Base-by-base conservation (phyloP, 495 filamentous ascomycete genomes). In the Podospora tetraspora region DNA sequence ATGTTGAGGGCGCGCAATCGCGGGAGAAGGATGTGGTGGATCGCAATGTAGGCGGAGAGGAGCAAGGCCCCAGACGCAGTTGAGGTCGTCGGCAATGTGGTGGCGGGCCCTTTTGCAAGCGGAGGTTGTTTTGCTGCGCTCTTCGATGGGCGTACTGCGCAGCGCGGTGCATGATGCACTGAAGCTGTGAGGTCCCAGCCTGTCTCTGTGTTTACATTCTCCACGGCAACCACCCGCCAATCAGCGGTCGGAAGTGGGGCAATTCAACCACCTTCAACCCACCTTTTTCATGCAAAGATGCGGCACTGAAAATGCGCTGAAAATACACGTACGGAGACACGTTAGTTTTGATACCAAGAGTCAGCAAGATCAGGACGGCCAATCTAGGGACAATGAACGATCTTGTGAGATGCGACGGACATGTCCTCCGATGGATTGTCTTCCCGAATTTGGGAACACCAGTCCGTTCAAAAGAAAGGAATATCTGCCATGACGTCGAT, bases 1-100 rank as follows among this genome's bases (percentile, higher is more conserved):
- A 83, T 84, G 61, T 63, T 79, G 75, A 71, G 56, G 11, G 64
- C 67, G 71, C 67, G 70, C 74, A 75, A 67, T 74, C 70, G 70
- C 64, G 74, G 73, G 68, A 73, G 22, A 11, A 75, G 29, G 59
- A 75, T 62, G 68, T 78, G 69, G 63, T 73, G 69, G 57, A 78
- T 63, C 69, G 72, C 61, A 63, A 64, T 77, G 68, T 66, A 77
- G 59, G 72, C 75, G 65, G 74, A 72, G 57, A 80, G 75, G 70
- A 77, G 72, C 72, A 71, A 68, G 57, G 78, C 79, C 73, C 72
- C 73, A 24, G 71, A 68, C 25, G 66, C 52, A 43, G 71, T 61
- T 63, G 70, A 65, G 23, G 69, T 72, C 58, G 73, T 68, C 63
- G 71, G 64, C 72, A 72, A 70, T 71, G 75, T 78, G 29, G 69